These are phyloP conservation scores for Actinomucor elegans DNA, from an alignment of 371 early-diverging fungal genomes.

Conservation along the genomic window DNA sequence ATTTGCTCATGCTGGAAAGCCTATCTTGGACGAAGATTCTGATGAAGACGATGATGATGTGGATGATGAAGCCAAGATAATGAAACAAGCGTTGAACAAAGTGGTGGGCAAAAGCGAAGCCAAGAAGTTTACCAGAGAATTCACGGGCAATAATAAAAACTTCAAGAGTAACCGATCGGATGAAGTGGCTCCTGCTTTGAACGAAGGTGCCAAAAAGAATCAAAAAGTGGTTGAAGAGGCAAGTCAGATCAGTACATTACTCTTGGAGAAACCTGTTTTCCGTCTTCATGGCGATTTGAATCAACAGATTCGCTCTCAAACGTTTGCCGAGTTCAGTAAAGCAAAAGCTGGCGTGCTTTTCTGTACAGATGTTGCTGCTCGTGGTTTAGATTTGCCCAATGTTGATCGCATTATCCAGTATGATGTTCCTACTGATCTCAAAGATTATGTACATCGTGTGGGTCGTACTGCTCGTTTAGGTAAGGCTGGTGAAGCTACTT, in stretches of 20 bases:
- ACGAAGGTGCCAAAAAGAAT: conserved; percentile 19
- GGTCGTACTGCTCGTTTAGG: conserved; percentile 99
- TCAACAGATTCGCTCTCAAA: conserved; percentile 73
- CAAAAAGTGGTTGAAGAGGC: conserved; percentile 17
- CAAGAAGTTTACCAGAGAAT: conserved; percentile 5
- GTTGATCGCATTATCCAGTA: conserved; percentile 94
- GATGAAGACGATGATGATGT: conserved; percentile 45
- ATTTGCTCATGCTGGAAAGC: conserved; percentile 60
- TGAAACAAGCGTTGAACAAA: conserved; percentile 26
- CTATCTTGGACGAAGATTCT: conserved; percentile 36
- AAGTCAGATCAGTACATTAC: conserved; percentile 48
- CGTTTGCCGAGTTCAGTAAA: conserved; percentile 73
- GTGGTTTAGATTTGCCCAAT: conserved; percentile 97
- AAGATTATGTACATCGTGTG: conserved; percentile 96
- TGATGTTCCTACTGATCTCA: conserved; percentile 93
- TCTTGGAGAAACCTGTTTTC: conserved; percentile 65
- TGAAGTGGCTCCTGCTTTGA: conserved; percentile 17
- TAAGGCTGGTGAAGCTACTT: conserved; percentile 76
- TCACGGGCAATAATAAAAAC: conserved; percentile 9
- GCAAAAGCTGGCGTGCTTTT: conserved; percentile 73
- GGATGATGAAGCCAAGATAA: conserved; percentile 29
- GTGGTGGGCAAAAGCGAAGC: conserved; percentile 15
- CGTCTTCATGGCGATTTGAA: conserved; percentile 90
- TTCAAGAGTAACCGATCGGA: conserved; percentile 24
- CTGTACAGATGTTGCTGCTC: conserved; percentile 98